Conservation (phyloP, 225 moss, liverwort and hornwort species). For the Marchantia polymorpha region DNA sequence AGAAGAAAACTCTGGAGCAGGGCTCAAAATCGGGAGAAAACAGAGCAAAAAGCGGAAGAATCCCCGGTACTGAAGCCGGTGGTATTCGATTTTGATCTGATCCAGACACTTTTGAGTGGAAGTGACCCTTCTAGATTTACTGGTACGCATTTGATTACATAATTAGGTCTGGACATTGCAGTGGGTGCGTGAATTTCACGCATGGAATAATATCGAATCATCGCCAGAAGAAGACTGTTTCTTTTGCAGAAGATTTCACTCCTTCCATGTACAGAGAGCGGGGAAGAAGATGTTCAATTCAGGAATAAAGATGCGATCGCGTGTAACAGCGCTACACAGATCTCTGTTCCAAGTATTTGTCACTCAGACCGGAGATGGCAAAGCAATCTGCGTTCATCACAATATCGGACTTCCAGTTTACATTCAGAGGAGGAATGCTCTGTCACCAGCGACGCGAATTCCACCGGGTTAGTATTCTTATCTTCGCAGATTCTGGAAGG, state of each 20-base stretch:
- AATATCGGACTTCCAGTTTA: background rate
- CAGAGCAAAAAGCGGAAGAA: background rate
- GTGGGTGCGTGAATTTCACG: background rate
- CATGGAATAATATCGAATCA: background rate
- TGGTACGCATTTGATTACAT: background rate
- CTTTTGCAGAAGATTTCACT: background rate
- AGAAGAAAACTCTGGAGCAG: background rate
- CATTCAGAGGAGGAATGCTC: slow-evolving; percentile 15
- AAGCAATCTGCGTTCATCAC: background rate
- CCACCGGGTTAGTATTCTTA: slow-evolving; percentile 11
- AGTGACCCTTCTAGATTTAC: background rate
- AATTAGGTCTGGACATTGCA: background rate
- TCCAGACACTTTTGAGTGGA: background rate
- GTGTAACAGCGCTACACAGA: slow-evolving; percentile 13
- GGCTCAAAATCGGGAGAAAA: background rate
- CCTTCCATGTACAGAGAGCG: background rate
- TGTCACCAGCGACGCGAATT: slow-evolving; percentile 11
- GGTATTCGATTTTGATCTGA: background rate
- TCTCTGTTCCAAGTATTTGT: slow-evolving; percentile 6
- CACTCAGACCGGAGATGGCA: background rate
- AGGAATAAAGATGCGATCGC: slow-evolving; percentile 19
- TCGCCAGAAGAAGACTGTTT: background rate
- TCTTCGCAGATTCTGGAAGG: background rate
- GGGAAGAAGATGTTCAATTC: background rate
- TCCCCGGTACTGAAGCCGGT: background rate